These are phyloP conservation scores for Ophiostoma pallidulum DNA, from an alignment of 2,329 filamentous ascomycete genomes.

Conservation along the genomic window DNA sequence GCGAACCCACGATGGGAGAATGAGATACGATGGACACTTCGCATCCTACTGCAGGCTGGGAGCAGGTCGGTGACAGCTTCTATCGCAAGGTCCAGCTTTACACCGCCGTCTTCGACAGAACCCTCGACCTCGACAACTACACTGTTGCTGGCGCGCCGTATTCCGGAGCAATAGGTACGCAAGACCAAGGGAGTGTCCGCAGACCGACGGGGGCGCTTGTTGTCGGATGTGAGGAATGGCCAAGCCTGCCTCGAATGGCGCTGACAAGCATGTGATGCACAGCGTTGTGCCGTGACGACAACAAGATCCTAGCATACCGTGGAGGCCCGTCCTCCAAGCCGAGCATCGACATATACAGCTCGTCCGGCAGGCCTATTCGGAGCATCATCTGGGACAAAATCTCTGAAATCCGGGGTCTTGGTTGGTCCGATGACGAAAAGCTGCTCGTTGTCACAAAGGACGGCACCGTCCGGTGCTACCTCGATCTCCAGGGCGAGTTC, in stretches of 20 bases:
- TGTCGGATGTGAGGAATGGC: too few relatives aligned
- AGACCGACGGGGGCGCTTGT: too few relatives aligned
- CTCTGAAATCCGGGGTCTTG: conserved; percentile 66
- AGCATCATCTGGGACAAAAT: conserved; percentile 88
- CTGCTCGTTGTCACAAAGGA: conserved; percentile 82
- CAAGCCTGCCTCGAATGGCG: too few relatives aligned
- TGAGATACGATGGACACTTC: conserved; percentile 41
- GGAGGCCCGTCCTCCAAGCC: conserved; percentile 64
- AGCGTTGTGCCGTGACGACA: conserved; percentile 86
- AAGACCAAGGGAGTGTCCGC: conserved; percentile 20
- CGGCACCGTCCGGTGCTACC: conserved; percentile 81
- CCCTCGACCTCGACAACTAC: conserved; percentile 92
- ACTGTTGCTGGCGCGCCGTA: conserved; percentile 85
- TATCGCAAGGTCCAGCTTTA: conserved; percentile 94
- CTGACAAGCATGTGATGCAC: conserved; percentile 7
- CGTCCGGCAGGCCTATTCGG: conserved; percentile 77
- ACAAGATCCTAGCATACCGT: conserved; percentile 70
- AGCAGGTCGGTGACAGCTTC: conserved; percentile 84
- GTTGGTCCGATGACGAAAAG: conserved; percentile 94
- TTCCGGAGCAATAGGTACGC: conserved; percentile 88
- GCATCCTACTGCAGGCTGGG: conserved; percentile 80
- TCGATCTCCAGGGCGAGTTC: conserved; percentile 90
- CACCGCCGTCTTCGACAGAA: conserved; percentile 83
- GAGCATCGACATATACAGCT: conserved; percentile 89
- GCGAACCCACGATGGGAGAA: too few relatives aligned